Evolutionary conservation across 306 rosid genomes (phyloP).

Genomic region (Lathyrus sativus): DNA sequence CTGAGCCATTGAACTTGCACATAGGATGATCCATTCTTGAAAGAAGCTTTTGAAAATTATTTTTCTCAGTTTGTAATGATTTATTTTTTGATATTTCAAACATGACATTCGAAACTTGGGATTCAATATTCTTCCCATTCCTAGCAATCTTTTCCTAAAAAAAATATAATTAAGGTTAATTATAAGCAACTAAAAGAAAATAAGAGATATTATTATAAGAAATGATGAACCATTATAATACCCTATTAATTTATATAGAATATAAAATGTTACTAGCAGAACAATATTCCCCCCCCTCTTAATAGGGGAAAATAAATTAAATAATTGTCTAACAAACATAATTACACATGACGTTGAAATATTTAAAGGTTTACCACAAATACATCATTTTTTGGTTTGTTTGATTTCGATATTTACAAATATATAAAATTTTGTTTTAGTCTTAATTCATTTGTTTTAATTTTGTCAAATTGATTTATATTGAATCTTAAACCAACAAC

Average conservation of each 20-base stretch:
- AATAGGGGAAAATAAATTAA: not conserved
- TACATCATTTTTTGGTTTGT: no score
- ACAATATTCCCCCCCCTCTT: not conserved
- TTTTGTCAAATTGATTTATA: no score
- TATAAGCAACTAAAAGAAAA: not conserved
- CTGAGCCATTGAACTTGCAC: slow-evolving; percentile 43
- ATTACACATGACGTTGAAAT: no score
- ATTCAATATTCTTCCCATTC: slow-evolving; percentile 52
- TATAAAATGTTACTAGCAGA: not conserved
- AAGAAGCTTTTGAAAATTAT: slow-evolving; percentile 47
- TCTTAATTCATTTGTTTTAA: no score
- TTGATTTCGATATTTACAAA: no score
- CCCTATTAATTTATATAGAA: not conserved
- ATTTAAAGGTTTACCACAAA: no score
- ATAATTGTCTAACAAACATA: slow-evolving; percentile 5
- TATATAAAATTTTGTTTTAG: no score
- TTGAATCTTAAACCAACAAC: no score
- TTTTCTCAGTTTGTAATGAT: slow-evolving; percentile 26
- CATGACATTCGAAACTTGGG: slow-evolving; percentile 29
- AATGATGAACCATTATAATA: no score
- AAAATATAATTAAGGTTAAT: slow-evolving; percentile 27
- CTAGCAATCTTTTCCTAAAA: slow-evolving; percentile 62
- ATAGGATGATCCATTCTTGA: slow-evolving; percentile 57
- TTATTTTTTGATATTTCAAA: slow-evolving; percentile 36
- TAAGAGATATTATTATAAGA: no score